Conservation (phyloP, 306 rosid species). For the Vigna radiata region DNA sequence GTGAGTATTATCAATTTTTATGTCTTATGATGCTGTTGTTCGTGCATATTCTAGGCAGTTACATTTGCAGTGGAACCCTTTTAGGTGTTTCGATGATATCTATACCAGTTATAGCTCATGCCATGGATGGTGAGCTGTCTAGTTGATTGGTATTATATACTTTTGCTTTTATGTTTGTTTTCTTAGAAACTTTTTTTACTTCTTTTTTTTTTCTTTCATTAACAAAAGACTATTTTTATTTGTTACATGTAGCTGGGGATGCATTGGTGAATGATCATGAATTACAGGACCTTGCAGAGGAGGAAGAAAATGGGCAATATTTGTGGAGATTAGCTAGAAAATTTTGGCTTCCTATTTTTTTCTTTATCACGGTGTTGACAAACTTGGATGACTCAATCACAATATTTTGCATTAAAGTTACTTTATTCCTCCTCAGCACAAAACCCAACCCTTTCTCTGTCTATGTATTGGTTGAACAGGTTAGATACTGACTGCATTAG, state of each 20-base stretch:
- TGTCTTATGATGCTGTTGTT: slow-evolving; percentile 14
- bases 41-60: slow-evolving; percentile 56
- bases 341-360: slow-evolving; percentile 69
- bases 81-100: slow-evolving; percentile 58
- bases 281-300: slow-evolving; percentile 47
- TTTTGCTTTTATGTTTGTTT: slow-evolving; percentile 30
- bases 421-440: slow-evolving; percentile 71
- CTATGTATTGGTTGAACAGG: slow-evolving; percentile 74
- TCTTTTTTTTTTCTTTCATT: slow-evolving; percentile 3
- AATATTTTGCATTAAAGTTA: slow-evolving; percentile 50
- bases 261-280: slow-evolving; percentile 52
- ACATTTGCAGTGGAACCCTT: slow-evolving; percentile 49
- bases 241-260: slow-evolving; percentile 55
- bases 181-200: background rate
- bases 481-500: slow-evolving; percentile 35
- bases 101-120: slow-evolving; percentile 58
- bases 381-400: slow-evolving; percentile 59
- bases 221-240: slow-evolving; percentile 28
- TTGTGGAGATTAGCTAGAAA: slow-evolving; percentile 61
- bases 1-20: slow-evolving; percentile 11
- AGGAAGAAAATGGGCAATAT: slow-evolving; percentile 43
- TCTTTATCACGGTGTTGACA: slow-evolving; percentile 60
- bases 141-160: slow-evolving; percentile 43
- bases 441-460: slow-evolving; percentile 82
- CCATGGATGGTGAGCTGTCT: slow-evolving; percentile 75